Base-by-base conservation (phyloP, 371 early-diverging fungal genomes). In the Capillidium heterosporum region DNA sequence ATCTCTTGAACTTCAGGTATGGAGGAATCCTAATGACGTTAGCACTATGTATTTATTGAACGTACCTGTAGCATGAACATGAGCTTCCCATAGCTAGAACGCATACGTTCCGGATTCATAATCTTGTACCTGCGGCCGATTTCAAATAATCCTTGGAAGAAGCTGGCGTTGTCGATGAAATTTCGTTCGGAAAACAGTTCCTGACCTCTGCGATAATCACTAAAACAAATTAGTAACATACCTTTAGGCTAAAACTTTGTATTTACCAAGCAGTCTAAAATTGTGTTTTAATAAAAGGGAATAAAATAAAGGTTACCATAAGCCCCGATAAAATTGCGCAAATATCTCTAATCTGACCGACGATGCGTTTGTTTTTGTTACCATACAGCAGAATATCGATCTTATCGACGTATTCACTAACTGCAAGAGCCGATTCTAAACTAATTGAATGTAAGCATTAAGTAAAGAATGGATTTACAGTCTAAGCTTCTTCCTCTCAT, bases 101-200 rank as follows among this genome's bases (percentile, higher is more conserved):
- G 75, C 95, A 96, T 95, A 66, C 89, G 90, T 65, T 95, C 95
- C 0, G 97, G 97, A 59, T 95, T 96, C 91, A 91, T 90, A 61
- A 95, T 89, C 71, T 96, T 96, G 67, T 96, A 87, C 32, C 97
- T 71, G 48, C 97, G 80, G 17, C 97, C 97, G 56, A 96, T 79
- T 68, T 96, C 97, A 65, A 94, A 91, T n/a, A 92, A 78, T 42
- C 67, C 73, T 57, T 87, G 87, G 68, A 82, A 95, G 55, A 95
- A 90, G 52, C 80, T 83, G 47, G 77, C 84, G 60, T 94, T 95
- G 32, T 89, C 82, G 43, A 78, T 81, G 64, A 87, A 95, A 29
- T 74, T 73, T 57, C 84, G 72, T 42, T 90, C 84, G 32, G 81
- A 74, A 65, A 95, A 91, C 32, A 95, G 67, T 51, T 80, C 76